Evolutionary conservation across 257 asterid species (phyloP), one percentile per base, ranked within the genome.

Genomic region (Ehretia macrophylla): DNA sequence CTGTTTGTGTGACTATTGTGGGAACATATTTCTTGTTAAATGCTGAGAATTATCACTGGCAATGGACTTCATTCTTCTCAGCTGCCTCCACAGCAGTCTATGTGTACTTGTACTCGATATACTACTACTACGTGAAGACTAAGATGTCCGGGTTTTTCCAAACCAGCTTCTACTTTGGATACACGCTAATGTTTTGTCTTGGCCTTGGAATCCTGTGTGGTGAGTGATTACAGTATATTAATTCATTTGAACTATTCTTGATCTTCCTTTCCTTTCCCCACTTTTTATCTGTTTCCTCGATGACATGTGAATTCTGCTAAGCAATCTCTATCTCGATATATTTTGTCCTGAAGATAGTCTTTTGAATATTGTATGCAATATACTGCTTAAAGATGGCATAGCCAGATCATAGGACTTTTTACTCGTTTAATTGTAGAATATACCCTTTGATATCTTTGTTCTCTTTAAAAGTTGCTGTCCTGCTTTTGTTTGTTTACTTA

Each of bases 41-140:
- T 71, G 90, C 90, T 32, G 90, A 83, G 79, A 83, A 83, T 67
- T 83, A 83, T 77, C 85, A 83, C 66, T 83, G 90, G 90, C 86
- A 83, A 47, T 83, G 90, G 90, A 83, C 90, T 51, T 83, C 90
- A 14, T 83, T 83, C 72, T 77, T 80, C 69, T 83, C 90, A 13
- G 90, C 90, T 2, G 82, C 82, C 52, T 83, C 90, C 32, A 83
- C 87, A 13, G 80, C 81, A 16, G 66, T 78, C 32, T 83, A 80
- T 67, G 90, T 83, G 56, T 83, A 75, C 66, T 66, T 77, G 35
- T 83, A 83, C 70, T 83, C 90, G 10, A 75, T 83, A 60, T 80
- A 83, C 58, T 83, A 83, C 73, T 83, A 72, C 75, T 65, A 68
- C 37, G 71, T 81, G 60, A 83, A 83, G 79, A 83, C 90, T n/a